These are phyloP conservation scores for Podila epicladia DNA, from an alignment of 192 early-diverging fungal genomes.

Conservation along the genomic window DNA sequence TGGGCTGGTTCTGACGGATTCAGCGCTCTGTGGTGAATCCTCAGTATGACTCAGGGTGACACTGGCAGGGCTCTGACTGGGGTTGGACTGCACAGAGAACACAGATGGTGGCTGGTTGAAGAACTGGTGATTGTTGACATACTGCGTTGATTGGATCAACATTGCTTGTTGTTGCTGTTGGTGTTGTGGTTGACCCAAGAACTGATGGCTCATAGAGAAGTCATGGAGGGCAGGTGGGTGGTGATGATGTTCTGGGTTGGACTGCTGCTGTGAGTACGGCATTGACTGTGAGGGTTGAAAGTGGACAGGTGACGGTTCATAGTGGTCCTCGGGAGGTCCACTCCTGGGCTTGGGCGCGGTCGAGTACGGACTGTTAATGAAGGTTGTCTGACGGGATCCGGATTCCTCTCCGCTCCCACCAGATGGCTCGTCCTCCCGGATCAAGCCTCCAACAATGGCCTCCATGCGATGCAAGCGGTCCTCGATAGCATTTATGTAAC, in stretches of 20 bases:
- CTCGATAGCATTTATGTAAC: conserved; percentile 89
- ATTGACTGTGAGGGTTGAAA: conserved; percentile 1
- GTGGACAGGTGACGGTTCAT: not conserved
- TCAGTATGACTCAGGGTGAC: conserved; percentile 4
- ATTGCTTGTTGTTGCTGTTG: conserved; percentile 5
- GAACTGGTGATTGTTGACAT: conserved; percentile 9
- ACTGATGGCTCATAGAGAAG: conserved; percentile 5
- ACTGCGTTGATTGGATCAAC: not conserved
- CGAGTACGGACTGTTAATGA: not conserved
- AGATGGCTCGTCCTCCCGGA: conserved; percentile 56
- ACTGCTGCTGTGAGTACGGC: conserved; percentile 7
- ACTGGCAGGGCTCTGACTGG: conserved; percentile 21
- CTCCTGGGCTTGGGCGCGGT: not conserved
- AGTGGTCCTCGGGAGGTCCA: conserved; percentile 11
- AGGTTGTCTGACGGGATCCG: not conserved
- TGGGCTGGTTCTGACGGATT: conserved; percentile 1
- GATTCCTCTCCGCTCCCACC: conserved; percentile 5
- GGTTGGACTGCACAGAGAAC: conserved; percentile 6
- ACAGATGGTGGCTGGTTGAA: conserved; percentile 5
- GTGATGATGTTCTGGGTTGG: conserved; percentile 23
- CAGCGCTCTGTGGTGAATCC: not conserved
- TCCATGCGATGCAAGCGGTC: conserved; percentile 77
- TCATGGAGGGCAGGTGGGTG: conserved; percentile 24
- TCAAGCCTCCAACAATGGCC: conserved; percentile 66
- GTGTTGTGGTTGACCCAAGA: conserved; percentile 9